Conservation (phyloP, 129 eudicot species). For the Cynara cardunculus region DNA sequence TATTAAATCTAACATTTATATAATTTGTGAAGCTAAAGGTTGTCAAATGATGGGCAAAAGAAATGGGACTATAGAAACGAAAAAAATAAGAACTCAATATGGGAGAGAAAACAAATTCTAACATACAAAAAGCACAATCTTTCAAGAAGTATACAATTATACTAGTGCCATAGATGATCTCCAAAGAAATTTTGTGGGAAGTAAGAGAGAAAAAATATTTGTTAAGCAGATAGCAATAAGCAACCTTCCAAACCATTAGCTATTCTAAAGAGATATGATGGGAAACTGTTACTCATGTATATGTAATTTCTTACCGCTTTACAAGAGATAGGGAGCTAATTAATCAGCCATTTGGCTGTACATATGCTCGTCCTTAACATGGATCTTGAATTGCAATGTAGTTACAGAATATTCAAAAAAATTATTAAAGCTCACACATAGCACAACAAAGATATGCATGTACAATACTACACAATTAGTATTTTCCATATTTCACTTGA, state of each 20-base stretch:
- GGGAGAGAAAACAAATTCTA: background rate
- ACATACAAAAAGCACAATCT: background rate
- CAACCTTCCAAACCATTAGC: background rate
- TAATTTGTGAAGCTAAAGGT: background rate
- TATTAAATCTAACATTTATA: constrained; percentile 4
- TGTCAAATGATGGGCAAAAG: background rate
- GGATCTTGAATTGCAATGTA: background rate
- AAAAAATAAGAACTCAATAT: background rate
- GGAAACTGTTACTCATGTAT: background rate
- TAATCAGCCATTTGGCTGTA: background rate
- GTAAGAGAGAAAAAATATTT: background rate
- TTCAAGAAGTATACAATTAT: background rate
- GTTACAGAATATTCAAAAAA: background rate
- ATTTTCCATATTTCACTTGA: background rate
- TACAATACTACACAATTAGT: background rate
- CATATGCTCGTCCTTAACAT: background rate
- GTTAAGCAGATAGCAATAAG: too few species aligned
- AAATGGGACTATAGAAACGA: background rate
- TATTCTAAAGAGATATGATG: background rate
- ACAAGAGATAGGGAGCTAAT: background rate
- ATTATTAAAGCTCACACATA: background rate
- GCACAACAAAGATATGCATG: background rate
- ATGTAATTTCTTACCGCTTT: background rate
- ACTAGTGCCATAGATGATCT: background rate
- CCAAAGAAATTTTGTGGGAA: background rate